Base-by-base conservation (phyloP, 2,329 filamentous ascomycete genomes). In the Neonectria ditissima region DNA sequence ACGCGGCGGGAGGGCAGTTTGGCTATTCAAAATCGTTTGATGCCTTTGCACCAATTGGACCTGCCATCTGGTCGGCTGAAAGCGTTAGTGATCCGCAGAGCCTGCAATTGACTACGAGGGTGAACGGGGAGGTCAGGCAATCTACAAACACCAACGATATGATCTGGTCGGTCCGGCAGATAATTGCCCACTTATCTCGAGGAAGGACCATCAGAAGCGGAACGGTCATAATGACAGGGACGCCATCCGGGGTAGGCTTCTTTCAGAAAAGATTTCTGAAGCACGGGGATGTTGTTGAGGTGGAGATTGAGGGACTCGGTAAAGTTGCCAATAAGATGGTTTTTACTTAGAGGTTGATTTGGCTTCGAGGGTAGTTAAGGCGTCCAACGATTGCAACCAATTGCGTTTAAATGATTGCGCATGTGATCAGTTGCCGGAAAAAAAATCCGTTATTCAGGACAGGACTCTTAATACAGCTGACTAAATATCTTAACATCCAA, bases 221-320 rank as follows among this genome's bases (percentile, higher is more conserved):
- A 24, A 62, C 59, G 2, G 37, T 62, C 14, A 62, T 62, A n/a
- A 62, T 62, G 59, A 52, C 59, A 10, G 59, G 59, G 26, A 62
- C 52, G 13, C 52, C 52, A 22, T 55, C 53, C 9, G 52, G 52
- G n/a, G 59, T 56, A 7, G 59, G 59, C 30, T 56, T 47, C 26
- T 55, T 56, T 34, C 53, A 47, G 30, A 45, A 37, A 14, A 14
- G 30, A 14, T 62, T 48, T 37, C 39, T 62, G 13, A 30, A 62
- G n/a, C 20, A 52, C 16, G 53, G 52, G 1, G 45, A 62, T 24
- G 22, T 62, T 30, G 52, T 62, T 5, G 59, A 56, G 37, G 59
- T 62, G 11, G 53, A 44, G 18, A 45, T 56, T 16, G 45, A 56
- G 18, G 53, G 59, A 14, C 34, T 62, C 28, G 59, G 59, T 4